phyloP scores from a whole-genome alignment of 768 basidiomycete species.

The Lentinula detonsa region DNA sequence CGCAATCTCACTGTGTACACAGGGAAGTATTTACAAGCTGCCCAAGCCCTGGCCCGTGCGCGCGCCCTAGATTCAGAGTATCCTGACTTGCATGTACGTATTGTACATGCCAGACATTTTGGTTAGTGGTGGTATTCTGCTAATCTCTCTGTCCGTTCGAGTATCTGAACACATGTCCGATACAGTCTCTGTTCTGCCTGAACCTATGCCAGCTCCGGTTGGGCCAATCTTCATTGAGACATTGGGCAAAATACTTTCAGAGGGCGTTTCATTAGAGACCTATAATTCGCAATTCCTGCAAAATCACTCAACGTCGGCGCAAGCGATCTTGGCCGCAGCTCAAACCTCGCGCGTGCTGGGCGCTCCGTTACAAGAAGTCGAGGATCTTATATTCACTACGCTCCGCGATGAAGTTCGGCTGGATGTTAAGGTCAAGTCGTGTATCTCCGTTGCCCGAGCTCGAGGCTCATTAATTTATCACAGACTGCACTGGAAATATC shows the following conservation, averaged over 20 bases:
- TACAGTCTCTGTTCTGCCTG: conserved; percentile 38
- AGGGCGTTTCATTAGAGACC: conserved; percentile 49
- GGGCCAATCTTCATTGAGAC: conserved; percentile 43
- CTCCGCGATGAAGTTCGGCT: conserved; percentile 27
- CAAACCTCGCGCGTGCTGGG: conserved; percentile 44
- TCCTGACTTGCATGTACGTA: conserved; percentile 66
- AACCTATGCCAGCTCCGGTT: conserved; percentile 36
- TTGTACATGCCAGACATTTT: conserved; percentile 54
- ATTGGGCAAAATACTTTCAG: conserved; percentile 48
- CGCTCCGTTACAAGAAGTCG: conserved; percentile 52
- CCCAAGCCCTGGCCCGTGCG: conserved; percentile 58
- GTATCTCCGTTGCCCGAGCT: background rate
- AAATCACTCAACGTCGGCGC: conserved; percentile 40
- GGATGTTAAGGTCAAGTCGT: conserved; percentile 26
- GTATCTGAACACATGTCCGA: background rate
- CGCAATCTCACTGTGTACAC: conserved; percentile 2
- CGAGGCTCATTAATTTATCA: background rate
- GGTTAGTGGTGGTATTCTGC: conserved; percentile 28
- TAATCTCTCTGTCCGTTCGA: background rate
- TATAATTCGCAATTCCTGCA: conserved; percentile 79
- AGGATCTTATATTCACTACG: conserved; percentile 44
- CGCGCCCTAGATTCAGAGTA: conserved; percentile 44
- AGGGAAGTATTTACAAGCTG: conserved; percentile 82
- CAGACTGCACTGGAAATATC: conserved; percentile 35
- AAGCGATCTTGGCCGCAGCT: conserved; percentile 59